Conservation (phyloP, 345 rosid species). For the Citrus cavaleriei region DNA sequence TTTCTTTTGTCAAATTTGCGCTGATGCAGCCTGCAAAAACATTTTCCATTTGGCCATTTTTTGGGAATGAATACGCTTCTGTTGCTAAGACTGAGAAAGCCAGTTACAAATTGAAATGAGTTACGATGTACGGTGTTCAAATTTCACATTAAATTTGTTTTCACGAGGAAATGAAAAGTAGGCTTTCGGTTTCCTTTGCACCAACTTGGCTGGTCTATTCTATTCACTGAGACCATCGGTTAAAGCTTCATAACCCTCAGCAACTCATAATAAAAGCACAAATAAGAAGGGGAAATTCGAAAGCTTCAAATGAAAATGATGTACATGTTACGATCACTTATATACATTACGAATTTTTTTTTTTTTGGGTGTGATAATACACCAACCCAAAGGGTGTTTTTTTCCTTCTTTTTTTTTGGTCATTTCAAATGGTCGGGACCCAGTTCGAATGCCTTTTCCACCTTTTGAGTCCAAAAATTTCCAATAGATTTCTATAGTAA, state of each 20-base stretch:
- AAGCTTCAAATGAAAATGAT: not conserved
- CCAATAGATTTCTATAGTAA: too few species aligned
- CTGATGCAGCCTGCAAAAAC: not conserved
- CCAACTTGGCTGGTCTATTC: not conserved
- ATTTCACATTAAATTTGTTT: not conserved
- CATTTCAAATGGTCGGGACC: too few species aligned
- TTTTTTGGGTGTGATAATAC: too few species aligned
- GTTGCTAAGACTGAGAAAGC: not conserved
- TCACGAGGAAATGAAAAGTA: not conserved
- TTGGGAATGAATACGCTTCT: not conserved
- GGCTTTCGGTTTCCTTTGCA: not conserved
- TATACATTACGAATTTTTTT: too few species aligned
- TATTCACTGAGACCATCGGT: not conserved
- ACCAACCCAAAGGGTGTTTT: too few species aligned
- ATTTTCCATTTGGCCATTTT: not conserved
- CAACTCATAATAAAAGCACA: not conserved
- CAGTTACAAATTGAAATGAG: not conserved
- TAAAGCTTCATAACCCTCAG: not conserved
- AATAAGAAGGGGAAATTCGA: not conserved
- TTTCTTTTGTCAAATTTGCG: not conserved
- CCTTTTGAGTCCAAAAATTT: too few species aligned
- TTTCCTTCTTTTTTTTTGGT: rapidly evolving
- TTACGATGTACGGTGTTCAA: not conserved
- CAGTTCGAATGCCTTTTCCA: too few species aligned
- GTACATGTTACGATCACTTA: too few species aligned